Conservation (phyloP, 2,329 filamentous ascomycete species). For the Microdochium paspali region DNA sequence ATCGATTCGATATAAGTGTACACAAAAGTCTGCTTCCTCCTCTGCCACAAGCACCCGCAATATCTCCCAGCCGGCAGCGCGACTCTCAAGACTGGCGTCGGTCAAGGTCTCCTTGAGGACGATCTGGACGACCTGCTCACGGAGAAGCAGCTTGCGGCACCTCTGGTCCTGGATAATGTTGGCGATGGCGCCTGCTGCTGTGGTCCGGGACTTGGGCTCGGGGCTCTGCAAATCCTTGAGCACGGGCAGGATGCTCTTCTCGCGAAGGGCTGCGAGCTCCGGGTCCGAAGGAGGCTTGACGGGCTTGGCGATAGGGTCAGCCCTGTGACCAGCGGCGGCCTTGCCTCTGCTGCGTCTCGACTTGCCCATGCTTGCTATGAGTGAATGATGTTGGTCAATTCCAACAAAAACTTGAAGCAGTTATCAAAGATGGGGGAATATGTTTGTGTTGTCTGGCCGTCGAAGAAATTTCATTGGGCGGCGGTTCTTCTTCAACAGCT, state of each 20-base stretch:
- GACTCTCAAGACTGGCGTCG: conserved; percentile 52
- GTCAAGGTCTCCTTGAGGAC: conserved; percentile 56
- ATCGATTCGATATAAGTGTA: conserved; percentile 55
- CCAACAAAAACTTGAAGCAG: not conserved
- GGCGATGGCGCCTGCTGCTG: conserved; percentile 49
- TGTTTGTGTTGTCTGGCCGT: not conserved
- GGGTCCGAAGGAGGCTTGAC: conserved; percentile 54
- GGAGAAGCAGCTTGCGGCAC: conserved; percentile 55
- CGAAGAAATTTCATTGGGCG: conserved; percentile 1
- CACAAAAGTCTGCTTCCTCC: conserved; percentile 57
- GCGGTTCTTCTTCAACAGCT: not conserved
- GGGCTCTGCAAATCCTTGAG: conserved; percentile 50
- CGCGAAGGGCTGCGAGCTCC: conserved; percentile 52
- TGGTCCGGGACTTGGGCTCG: conserved; percentile 47
- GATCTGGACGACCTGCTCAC: conserved; percentile 56
- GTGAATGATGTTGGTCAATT: no score
- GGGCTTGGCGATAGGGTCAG: conserved; percentile 46
- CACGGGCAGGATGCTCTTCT: conserved; percentile 54
- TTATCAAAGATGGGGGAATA: conserved; percentile 6
- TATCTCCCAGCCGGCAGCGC: conserved; percentile 59
- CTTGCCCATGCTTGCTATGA: conserved; percentile 43
- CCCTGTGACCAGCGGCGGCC: conserved; percentile 27
- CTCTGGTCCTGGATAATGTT: conserved; percentile 53
- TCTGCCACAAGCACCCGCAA: conserved; percentile 50
- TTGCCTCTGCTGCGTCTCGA: conserved; percentile 43